phyloP scores from a whole-genome alignment of 2,329 filamentous ascomycete species.

The Fusarium sulawesiense region DNA sequence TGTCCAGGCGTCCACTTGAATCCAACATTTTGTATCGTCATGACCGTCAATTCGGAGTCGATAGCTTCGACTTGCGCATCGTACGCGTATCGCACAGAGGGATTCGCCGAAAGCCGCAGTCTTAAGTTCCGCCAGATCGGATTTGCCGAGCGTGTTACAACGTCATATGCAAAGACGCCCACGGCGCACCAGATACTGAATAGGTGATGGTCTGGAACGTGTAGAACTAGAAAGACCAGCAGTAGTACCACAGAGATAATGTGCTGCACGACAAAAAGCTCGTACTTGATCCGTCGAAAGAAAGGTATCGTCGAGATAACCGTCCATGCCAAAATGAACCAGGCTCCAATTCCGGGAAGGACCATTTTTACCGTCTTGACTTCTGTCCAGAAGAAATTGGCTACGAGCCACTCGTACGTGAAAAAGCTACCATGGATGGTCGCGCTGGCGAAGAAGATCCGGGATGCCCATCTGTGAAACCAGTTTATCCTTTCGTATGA shows the following conservation, averaged over 20 bases:
- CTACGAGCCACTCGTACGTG: constrained; percentile 39
- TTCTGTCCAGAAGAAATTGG: constrained; percentile 45
- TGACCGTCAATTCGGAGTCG: constrained; percentile 36
- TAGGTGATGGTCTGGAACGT: constrained; percentile 44
- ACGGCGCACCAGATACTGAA: constrained; percentile 47
- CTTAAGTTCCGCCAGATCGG: constrained; percentile 43
- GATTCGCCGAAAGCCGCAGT: constrained; percentile 27
- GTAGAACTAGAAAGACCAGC: constrained; percentile 38
- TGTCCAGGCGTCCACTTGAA: constrained; percentile 44
- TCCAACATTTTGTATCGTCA: constrained; percentile 37
- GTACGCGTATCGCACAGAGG: constrained; percentile 33
- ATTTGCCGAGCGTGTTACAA: constrained; percentile 44
- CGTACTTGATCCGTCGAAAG: constrained; percentile 45
- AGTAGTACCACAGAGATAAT: constrained; percentile 40
- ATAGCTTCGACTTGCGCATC: constrained; percentile 34
- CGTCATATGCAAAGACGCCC: constrained; percentile 41
- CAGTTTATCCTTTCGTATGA: constrained; percentile 46
- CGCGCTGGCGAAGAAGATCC: constrained; percentile 40
- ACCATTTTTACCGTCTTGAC: constrained; percentile 44
- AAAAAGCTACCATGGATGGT: constrained; percentile 45
- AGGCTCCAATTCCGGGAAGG: constrained; percentile 43
- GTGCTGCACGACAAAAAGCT: constrained; percentile 47
- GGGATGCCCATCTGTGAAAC: constrained; percentile 44
- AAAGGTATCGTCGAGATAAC: constrained; percentile 38
- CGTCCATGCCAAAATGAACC: constrained; percentile 45